Base-by-base conservation (phyloP, 768 basidiomycete genomes). In the Kwoniella newhampshirensis region DNA sequence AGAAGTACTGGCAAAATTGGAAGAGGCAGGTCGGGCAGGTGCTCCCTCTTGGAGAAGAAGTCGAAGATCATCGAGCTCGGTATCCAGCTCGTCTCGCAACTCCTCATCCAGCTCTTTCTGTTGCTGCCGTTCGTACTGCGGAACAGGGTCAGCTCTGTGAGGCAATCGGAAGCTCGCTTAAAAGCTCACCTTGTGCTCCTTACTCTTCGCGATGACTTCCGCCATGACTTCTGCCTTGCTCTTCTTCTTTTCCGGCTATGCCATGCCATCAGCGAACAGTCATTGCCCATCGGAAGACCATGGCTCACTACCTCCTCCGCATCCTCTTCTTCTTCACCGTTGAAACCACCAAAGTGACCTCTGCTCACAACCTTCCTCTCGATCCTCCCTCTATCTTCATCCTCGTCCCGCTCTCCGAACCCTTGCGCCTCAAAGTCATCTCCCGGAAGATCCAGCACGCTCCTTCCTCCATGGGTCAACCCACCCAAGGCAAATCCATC, bases 151-250 rank as follows among this genome's bases (percentile, higher is more conserved):
- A 66, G 63, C 42, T 41, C 25, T 4, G 25, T 39, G 12, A 13
- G 20, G 23, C 25, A 5, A 7, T 39, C n/a, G 7, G 2, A 30
- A 1, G 2, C 37, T 39, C 9, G 3, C 13, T 40, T 36, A 20
- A 36, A 6, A 8, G 27, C 13, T 35, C 17, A 91, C 94, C 81
- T 94, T 97, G 79, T 98, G 85, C 47, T 86, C 85, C 77, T 99
- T 99, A 78, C 91, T 93, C 78, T 98, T 99, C 1, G 91, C 88
- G 42, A 99, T 90, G 30, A 99, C 88, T 75, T 99, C 96, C 0
- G 88, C 84, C 96, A 99, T 98, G 59, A 97, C 89, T 70, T 99
- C 93, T 1, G 89, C 87, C 77, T 94, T 96, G 3, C 86, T 84
- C 78, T 89, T 94, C 77, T 94, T 96, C 57, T 86, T 81, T 43